Percentiles rank a stretch among this genome's conserved stretches.
Conservation (phyloP, 139 green algal species). For the Chlorella sp. region DNA sequence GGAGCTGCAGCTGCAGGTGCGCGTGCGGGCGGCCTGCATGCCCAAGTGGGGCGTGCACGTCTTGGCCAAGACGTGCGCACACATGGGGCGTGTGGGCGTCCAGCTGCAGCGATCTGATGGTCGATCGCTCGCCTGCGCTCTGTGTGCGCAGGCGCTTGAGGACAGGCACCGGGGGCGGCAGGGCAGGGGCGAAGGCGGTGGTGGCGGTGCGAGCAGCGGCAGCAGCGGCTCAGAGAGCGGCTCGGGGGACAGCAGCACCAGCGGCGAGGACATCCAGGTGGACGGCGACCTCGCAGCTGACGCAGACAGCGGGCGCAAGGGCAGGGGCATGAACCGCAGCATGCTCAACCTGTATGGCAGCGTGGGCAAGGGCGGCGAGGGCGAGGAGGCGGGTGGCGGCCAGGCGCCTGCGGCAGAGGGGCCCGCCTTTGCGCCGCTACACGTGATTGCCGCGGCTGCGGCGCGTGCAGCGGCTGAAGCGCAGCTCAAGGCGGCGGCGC, state of each 20-base stretch:
- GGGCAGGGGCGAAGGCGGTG: too few relatives aligned
- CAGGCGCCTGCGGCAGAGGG: background rate
- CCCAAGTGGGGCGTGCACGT: too few relatives aligned
- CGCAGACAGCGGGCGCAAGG: slow-evolving; percentile 1
- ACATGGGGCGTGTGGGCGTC: too few relatives aligned
- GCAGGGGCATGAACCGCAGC: slow-evolving; percentile 49
- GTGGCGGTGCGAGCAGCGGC: background rate
- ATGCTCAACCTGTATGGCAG: slow-evolving; percentile 65
- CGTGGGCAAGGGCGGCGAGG: background rate
- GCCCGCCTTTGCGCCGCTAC: slow-evolving; percentile 48
- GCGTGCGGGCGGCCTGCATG: background rate
- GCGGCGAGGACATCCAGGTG: slow-evolving; percentile 5
- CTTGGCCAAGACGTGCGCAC: too few relatives aligned
- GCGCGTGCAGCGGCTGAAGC: slow-evolving; percentile 24
- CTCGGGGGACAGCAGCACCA: slow-evolving; percentile 5
- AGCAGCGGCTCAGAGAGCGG: slow-evolving; percentile 7
- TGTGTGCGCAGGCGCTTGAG: slow-evolving; percentile 10
- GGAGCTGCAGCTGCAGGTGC: slow-evolving; percentile 55
- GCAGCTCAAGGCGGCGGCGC: slow-evolving; percentile 19
- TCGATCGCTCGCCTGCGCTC: too few relatives aligned
- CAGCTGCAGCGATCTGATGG: too few relatives aligned
- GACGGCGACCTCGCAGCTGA: slow-evolving; percentile 4
- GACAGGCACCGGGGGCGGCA: slow-evolving; percentile 16
- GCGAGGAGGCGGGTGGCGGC: background rate
- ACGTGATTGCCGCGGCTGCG: slow-evolving; percentile 58